A percentile compares a stretch with the other conserved stretches of the same genome.
These are phyloP conservation scores for Pseudopithomyces maydicus DNA, from an alignment of 2,329 filamentous ascomycete genomes.

Conservation along the genomic window DNA sequence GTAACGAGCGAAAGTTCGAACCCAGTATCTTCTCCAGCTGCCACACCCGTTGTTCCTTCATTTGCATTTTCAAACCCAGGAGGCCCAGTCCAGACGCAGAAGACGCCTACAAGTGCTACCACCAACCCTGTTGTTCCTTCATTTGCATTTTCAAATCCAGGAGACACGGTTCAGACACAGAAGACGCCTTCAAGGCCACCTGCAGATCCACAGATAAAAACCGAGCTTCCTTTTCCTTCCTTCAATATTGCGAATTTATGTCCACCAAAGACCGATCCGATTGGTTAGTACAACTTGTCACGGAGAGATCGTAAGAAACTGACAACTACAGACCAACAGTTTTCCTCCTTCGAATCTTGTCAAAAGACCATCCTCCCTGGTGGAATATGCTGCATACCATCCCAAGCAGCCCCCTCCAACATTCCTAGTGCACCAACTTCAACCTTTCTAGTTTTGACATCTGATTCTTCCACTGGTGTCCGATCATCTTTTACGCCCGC, in stretches of 20 bases:
- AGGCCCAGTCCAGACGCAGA: neutral
- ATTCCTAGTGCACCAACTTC: neutral
- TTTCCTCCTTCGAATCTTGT: neutral
- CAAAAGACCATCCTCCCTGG: neutral
- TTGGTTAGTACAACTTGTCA: neutral
- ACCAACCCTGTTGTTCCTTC: neutral
- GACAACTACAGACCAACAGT: neutral
- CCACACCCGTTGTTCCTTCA: neutral
- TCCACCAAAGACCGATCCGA: neutral
- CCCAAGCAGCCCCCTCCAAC: neutral
- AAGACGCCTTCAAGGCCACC: neutral
- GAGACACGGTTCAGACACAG: neutral
- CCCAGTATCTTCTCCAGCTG: neutral
- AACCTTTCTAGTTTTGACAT: neutral
- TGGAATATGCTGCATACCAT: neutral
- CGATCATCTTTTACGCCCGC: neutral
- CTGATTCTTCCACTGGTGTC: neutral
- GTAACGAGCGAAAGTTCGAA: neutral
- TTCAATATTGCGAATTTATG: neutral
- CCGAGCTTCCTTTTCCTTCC: neutral
- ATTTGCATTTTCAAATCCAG: neutral
- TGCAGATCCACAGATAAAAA: neutral
- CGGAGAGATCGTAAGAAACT: neutral
- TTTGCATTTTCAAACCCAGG: neutral
- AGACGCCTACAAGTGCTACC: neutral